Evolutionary conservation across 768 basidiomycete species (phyloP).

Genomic region (Podaxis sp.): DNA sequence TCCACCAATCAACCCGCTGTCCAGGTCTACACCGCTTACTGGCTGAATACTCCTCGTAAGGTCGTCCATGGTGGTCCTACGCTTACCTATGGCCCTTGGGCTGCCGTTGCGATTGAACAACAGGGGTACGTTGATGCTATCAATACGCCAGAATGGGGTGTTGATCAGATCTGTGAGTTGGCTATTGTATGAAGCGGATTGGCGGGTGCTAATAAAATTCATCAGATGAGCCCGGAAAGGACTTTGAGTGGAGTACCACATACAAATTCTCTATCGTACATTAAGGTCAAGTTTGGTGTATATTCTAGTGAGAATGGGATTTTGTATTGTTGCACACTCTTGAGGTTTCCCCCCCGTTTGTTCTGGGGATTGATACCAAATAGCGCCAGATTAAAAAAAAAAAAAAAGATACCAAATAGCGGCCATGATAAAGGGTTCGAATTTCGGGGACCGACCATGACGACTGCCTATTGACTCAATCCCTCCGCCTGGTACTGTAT

Average conservation of each 20-base stretch:
- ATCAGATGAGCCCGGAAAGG: conserved; percentile 36
- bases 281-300: neutral
- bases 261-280: conserved; percentile 40
- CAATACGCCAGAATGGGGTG: conserved; percentile 49
- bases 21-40: conserved; percentile 45
- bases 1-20: conserved; percentile 47
- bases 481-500: neutral
- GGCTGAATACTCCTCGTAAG: conserved; percentile 44
- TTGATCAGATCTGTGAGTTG: conserved; percentile 48
- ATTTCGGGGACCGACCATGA: too few species aligned
- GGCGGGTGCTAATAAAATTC: neutral
- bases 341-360: too few species aligned
- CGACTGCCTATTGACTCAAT: neutral
- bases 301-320: too few species aligned
- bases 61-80: conserved; percentile 42
- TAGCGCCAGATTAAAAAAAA: too few species aligned
- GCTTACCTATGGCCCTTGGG: conserved; percentile 33
- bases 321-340: too few species aligned
- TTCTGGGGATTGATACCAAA: neutral
- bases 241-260: conserved; percentile 42
- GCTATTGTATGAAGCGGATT: neutral
- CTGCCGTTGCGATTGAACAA: conserved; percentile 50
- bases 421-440: neutral
- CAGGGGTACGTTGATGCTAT: conserved; percentile 52
- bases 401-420: neutral